Evolutionary conservation across 495 filamentous ascomycete genomes (phyloP).

Genomic region (Lepidopterella palustris): DNA sequence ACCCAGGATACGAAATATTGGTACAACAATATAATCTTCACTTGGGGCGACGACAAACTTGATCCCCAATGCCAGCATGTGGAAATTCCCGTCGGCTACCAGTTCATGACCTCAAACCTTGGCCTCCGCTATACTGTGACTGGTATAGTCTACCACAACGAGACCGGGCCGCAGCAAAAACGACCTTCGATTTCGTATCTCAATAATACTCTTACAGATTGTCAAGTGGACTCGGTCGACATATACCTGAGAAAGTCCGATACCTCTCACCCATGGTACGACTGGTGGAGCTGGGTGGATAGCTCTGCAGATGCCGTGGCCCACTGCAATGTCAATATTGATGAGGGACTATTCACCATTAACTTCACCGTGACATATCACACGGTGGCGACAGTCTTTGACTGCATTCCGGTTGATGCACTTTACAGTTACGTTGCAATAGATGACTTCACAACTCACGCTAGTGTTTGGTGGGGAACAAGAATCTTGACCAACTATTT

Average conservation of each 20-base stretch:
- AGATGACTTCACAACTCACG: slow-evolving; percentile 3
- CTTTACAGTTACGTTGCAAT: slow-evolving; percentile 10
- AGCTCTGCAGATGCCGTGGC: slow-evolving; percentile 5
- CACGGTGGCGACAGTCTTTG: neutral
- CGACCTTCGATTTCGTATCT: slow-evolving; percentile 15
- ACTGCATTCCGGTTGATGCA: neutral
- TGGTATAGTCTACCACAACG: neutral
- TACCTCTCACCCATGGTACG: neutral
- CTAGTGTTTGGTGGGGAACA: slow-evolving; percentile 21
- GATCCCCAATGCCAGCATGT: slow-evolving; percentile 13
- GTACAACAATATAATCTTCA: slow-evolving; percentile 12
- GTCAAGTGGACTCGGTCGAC: slow-evolving; percentile 3
- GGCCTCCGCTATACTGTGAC: slow-evolving; percentile 17
- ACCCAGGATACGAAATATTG: slow-evolving; percentile 14
- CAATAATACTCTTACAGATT: slow-evolving; percentile 10
- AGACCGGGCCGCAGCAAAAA: neutral
- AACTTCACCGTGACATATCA: slow-evolving; percentile 3
- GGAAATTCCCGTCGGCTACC: slow-evolving; percentile 12
- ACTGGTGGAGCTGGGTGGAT: slow-evolving; percentile 19
- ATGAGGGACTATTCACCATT: slow-evolving; percentile 12
- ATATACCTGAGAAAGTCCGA: slow-evolving; percentile 13
- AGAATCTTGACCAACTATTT: slow-evolving; percentile 17
- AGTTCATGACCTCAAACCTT: slow-evolving; percentile 20
- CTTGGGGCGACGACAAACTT: slow-evolving; percentile 13
- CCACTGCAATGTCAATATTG: slow-evolving; percentile 8